A percentile compares a stretch with the other conserved stretches of the same genome.
Evolutionary conservation across 2,329 filamentous ascomycete species (phyloP).

Genomic region (Epichloe uncinata): DNA sequence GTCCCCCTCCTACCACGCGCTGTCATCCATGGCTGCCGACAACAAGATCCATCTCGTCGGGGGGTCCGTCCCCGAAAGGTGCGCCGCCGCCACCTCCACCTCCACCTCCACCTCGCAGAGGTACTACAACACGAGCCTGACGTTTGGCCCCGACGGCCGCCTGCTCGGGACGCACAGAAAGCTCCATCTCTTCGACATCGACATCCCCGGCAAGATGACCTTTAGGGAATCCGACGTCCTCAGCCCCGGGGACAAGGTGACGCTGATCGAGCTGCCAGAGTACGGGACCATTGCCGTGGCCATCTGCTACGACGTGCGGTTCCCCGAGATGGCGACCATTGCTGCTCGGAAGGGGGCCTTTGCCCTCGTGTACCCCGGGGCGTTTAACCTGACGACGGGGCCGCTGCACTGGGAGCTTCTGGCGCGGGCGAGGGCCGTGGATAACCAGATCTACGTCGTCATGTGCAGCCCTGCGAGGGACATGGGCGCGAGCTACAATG

Average conservation of each 20-base stretch:
- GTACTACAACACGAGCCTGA: conserved; percentile 84
- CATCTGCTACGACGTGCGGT: conserved; percentile 97
- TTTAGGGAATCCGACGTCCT: conserved; percentile 89
- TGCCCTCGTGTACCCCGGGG: conserved; percentile 77
- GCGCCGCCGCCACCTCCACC: conserved; percentile 16
- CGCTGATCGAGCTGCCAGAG: conserved; percentile 72
- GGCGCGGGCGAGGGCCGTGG: conserved; percentile 70
- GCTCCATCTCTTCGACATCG: conserved; percentile 93
- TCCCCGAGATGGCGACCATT: conserved; percentile 84
- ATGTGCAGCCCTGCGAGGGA: conserved; percentile 86
- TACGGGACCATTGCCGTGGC: conserved; percentile 80
- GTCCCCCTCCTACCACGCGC: conserved; percentile 69
- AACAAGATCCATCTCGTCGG: conserved; percentile 72
- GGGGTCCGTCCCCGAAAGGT: conserved; percentile 82
- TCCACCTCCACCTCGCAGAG: conserved; percentile 29
- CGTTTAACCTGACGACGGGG: conserved; percentile 91
- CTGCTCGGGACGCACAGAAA: conserved; percentile 85
- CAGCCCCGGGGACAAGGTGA: conserved; percentile 71
- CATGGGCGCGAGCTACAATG: conserved; percentile 63
- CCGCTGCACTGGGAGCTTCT: conserved; percentile 82
- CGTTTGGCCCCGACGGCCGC: conserved; percentile 65
- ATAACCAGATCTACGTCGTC: conserved; percentile 90
- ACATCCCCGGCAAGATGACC: conserved; percentile 86
- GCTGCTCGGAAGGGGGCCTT: conserved; percentile 81
- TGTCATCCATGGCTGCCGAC: conserved; percentile 67